phyloP scores from a whole-genome alignment of 129 eudicot genomes.

The Centaurea solstitialis region DNA sequence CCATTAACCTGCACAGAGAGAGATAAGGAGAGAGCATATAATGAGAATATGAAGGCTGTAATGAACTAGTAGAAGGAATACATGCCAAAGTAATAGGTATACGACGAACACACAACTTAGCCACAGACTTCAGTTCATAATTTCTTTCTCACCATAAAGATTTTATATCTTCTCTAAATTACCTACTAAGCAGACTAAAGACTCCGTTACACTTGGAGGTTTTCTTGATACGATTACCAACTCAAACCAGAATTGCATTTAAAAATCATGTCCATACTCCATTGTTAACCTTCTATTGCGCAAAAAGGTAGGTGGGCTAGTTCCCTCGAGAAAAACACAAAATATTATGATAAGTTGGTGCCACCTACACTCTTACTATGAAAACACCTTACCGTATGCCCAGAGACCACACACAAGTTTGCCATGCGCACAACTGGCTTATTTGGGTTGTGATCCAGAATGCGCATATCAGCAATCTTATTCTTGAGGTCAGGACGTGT shows the following conservation, averaged over 20 bases:
- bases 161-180: neutral
- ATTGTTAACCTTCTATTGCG: neutral
- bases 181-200: neutral
- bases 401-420: conserved; percentile 94
- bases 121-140: neutral
- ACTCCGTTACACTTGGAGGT: neutral
- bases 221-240: neutral
- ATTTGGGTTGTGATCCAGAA: conserved; percentile 83
- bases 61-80: neutral
- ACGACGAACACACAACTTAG: neutral
- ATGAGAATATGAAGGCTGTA: neutral
- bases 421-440: conserved; percentile 99
- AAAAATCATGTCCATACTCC: neutral
- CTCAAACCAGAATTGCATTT: neutral
- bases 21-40: neutral
- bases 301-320: neutral
- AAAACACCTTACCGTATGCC: conserved; percentile 73
- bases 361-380: neutral
- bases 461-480: conserved; percentile 66
- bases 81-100: neutral
- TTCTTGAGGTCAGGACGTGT: conserved; percentile 82
- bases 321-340: neutral
- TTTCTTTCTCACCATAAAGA: neutral
- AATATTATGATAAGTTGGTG: neutral
- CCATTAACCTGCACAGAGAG: conserved; percentile 81